phyloP scores from a whole-genome alignment of 2,329 filamentous ascomycete genomes.

The Aspergillus flavus region DNA sequence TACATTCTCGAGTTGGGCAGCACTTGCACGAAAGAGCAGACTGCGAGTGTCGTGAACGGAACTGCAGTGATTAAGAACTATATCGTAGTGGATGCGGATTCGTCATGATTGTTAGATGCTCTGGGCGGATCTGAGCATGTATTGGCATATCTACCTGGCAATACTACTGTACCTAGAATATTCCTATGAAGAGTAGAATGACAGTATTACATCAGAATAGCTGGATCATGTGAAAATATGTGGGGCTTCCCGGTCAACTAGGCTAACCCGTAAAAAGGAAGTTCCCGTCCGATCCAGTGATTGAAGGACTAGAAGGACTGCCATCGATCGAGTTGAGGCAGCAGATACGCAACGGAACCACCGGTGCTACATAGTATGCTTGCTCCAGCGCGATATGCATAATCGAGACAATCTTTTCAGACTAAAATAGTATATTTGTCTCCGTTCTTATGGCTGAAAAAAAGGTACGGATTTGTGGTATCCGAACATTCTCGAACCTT shows the following conservation, averaged over 20 bases:
- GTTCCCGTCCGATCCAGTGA: background rate
- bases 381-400: background rate
- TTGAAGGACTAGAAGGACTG: background rate
- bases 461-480: background rate
- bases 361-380: background rate
- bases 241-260: background rate
- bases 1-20: slow-evolving; percentile 44
- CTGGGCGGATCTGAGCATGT: background rate
- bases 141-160: background rate
- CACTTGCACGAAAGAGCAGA: slow-evolving; percentile 51
- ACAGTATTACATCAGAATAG: background rate
- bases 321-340: background rate
- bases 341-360: background rate
- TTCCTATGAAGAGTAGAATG: background rate
- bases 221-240: background rate
- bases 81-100: slow-evolving; percentile 41
- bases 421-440: background rate
- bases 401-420: background rate
- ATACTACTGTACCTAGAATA: background rate
- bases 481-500: slow-evolving; percentile 44
- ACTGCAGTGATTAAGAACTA: slow-evolving; percentile 52
- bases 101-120: background rate
- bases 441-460: background rate
- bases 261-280: background rate
- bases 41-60: slow-evolving; percentile 45